Conservation (phyloP, 306 rosid genomes). For the Quercus suber region DNA sequence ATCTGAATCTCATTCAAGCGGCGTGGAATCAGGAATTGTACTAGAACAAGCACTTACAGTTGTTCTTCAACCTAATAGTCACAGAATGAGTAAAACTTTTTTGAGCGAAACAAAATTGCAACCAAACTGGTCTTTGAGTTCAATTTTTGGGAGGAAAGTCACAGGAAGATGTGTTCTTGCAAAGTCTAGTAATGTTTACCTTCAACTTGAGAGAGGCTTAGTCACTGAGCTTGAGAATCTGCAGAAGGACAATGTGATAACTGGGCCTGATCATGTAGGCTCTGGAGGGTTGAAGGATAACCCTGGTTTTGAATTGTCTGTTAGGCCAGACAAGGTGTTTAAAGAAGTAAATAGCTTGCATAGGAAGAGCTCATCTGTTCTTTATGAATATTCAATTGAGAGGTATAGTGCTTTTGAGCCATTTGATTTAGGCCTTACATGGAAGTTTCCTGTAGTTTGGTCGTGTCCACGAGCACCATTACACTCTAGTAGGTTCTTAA, state of each 20-base stretch:
- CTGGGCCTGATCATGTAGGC: slow-evolving; percentile 25
- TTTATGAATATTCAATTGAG: slow-evolving; percentile 63
- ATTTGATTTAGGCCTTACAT: slow-evolving; percentile 76
- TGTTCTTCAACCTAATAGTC: slow-evolving; percentile 65
- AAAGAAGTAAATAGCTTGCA: slow-evolving; percentile 42
- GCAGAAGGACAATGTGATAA: slow-evolving; percentile 35
- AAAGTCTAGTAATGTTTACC: slow-evolving; percentile 67
- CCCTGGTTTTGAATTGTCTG: slow-evolving; percentile 69
- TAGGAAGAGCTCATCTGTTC: slow-evolving; percentile 39
- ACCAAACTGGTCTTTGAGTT: slow-evolving; percentile 88
- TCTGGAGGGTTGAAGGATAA: slow-evolving; percentile 39
- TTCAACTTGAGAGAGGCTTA: slow-evolving; percentile 66
- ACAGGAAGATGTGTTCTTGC: slow-evolving; percentile 76
- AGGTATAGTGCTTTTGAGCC: slow-evolving; percentile 42
- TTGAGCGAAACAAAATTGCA: slow-evolving; percentile 46
- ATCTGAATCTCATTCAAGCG: slow-evolving; percentile 32
- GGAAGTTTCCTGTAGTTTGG: slow-evolving; percentile 83
- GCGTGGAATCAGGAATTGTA: slow-evolving; percentile 47
- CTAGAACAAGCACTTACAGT: slow-evolving; percentile 88
- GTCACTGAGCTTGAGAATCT: slow-evolving; percentile 51
- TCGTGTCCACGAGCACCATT: slow-evolving; percentile 69
- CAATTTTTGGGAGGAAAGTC: slow-evolving; percentile 78
- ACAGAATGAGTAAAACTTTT: slow-evolving; percentile 23
- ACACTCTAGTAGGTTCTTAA: slow-evolving; percentile 76
- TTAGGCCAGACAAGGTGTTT: slow-evolving; percentile 54